Conservation (phyloP, 345 rosid species). For the Rhizophora apiculata region DNA sequence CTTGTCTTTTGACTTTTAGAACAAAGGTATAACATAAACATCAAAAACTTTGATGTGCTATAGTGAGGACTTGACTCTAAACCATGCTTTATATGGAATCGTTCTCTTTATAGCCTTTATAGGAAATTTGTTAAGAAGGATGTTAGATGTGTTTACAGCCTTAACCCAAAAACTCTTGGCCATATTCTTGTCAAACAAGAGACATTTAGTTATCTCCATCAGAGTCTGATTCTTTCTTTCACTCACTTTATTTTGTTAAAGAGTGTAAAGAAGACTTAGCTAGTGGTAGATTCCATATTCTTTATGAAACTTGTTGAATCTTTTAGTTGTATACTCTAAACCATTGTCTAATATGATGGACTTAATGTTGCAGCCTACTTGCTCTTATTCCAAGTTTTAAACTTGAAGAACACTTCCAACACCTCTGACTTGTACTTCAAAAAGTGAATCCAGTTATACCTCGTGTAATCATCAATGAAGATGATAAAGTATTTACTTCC, state of each 20-base stretch:
- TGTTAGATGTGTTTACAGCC: background rate
- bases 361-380: background rate
- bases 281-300: background rate
- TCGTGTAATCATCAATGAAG: background rate
- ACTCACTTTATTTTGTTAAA: background rate
- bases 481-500: background rate
- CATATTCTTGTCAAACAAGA: background rate
- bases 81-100: background rate
- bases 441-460: background rate
- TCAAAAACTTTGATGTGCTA: background rate
- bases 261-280: background rate
- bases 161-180: background rate
- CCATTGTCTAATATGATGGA: background rate
- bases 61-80: background rate
- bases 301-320: background rate
- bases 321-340: background rate
- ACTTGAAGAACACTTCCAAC: background rate
- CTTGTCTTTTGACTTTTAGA: background rate
- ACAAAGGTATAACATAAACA: background rate
- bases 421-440: background rate
- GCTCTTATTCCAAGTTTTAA: background rate
- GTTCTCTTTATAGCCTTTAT: background rate
- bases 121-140: background rate
- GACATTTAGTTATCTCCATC: conserved; percentile 1
- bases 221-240: background rate